These are phyloP conservation scores for Geotrichum macrosporum DNA, from an alignment of 1,139 yeast genomes.

Conservation along the genomic window DNA sequence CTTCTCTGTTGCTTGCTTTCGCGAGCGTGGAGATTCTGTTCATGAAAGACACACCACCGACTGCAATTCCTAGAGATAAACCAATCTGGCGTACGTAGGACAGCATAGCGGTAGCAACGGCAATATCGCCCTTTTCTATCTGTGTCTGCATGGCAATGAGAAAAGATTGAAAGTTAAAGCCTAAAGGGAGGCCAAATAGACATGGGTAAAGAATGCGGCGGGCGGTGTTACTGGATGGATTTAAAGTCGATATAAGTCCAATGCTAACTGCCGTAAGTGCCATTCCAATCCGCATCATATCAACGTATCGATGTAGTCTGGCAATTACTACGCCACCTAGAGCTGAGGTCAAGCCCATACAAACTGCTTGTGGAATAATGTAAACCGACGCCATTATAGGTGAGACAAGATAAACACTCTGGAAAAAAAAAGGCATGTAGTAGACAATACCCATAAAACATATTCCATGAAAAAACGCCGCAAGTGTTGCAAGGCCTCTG, in stretches of 20 bases:
- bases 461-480: conserved; percentile 43
- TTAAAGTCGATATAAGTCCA: conserved; percentile 28
- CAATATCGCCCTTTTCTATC: conserved; percentile 27
- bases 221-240: conserved; percentile 26
- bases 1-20: conserved; percentile 8
- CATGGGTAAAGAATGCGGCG: conserved; percentile 28
- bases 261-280: conserved; percentile 26
- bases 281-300: conserved; percentile 21
- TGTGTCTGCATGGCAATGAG: conserved; percentile 29
- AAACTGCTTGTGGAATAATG: conserved; percentile 28
- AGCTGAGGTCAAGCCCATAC: conserved; percentile 30
- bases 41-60: conserved; percentile 32
- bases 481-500: conserved; percentile 38
- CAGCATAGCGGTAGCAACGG: conserved; percentile 29
- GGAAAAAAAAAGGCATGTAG: conserved; percentile 52
- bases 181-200: conserved; percentile 29
- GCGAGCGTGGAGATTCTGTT: conserved; percentile 26
- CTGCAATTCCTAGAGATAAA: conserved; percentile 30
- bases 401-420: conserved; percentile 43
- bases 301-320: conserved; percentile 21
- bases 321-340: conserved; percentile 28
- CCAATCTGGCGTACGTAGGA: conserved; percentile 30
- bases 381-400: conserved; percentile 30
- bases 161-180: conserved; percentile 31
- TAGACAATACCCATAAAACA: conserved; percentile 46